Conservation (phyloP, 2,329 filamentous ascomycete species). For the Scortechinia acanthostroma region DNA sequence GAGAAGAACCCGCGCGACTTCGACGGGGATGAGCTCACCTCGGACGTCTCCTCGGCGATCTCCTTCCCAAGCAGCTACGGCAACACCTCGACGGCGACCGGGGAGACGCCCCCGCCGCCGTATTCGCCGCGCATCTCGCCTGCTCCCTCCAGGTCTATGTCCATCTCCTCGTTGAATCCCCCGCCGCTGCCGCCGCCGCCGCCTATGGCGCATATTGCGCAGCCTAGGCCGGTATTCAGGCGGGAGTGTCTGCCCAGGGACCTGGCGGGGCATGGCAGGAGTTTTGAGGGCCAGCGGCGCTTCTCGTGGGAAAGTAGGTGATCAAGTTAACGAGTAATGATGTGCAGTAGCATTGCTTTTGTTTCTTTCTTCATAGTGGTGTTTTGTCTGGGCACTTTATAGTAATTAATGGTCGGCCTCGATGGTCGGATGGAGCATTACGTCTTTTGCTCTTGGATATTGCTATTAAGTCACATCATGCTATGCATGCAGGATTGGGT, state of each 20-base stretch:
- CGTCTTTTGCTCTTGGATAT: too few species aligned
- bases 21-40: conserved; percentile 15
- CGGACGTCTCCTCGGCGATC: conserved; percentile 26
- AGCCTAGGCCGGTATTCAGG: conserved; percentile 13
- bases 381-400: too few species aligned
- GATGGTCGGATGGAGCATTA: too few species aligned
- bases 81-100: conserved; percentile 30
- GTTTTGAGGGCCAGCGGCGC: too few species aligned
- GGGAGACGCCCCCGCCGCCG: conserved; percentile 28
- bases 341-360: too few species aligned
- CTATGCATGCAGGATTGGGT: too few species aligned
- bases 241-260: conserved; percentile 8
- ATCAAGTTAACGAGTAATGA: too few species aligned
- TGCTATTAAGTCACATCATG: too few species aligned
- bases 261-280: too few species aligned
- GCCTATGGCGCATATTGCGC: conserved; percentile 9
- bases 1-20: conserved; percentile 13
- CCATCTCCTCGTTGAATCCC: conserved; percentile 6
- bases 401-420: too few species aligned
- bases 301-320: too few species aligned
- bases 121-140: conserved; percentile 22
- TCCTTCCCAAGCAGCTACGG: conserved; percentile 31
- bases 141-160: conserved; percentile 20
- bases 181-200: not conserved
- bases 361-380: too few species aligned